These are phyloP conservation scores for Rhodotorula mucilaginosa DNA, from an alignment of 1,284 basidiomycete genomes.

Conservation along the genomic window DNA sequence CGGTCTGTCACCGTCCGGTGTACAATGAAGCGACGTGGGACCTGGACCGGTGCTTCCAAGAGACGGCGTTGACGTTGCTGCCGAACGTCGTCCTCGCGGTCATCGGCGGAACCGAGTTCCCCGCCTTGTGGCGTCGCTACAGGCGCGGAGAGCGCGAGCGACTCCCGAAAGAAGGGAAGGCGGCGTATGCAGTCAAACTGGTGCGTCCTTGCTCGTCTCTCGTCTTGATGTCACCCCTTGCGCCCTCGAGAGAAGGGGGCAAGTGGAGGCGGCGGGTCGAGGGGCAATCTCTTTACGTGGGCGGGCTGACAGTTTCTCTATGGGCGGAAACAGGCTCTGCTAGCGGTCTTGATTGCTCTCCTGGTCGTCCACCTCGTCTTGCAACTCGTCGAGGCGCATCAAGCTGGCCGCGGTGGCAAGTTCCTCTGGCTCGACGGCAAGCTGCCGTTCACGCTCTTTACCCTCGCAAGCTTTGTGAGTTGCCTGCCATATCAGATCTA, in stretches of 20 bases:
- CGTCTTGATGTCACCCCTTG: background rate
- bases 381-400: slow-evolving; percentile 20
- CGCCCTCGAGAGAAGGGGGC: background rate
- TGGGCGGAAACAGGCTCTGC: slow-evolving; percentile 6
- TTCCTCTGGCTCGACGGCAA: slow-evolving; percentile 20
- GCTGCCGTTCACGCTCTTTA: slow-evolving; percentile 31
- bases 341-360: slow-evolving; percentile 2
- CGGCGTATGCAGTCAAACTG: slow-evolving; percentile 27
- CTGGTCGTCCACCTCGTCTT: slow-evolving; percentile 24
- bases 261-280: slow-evolving; percentile 1
- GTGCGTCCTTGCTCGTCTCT: slow-evolving; percentile 11
- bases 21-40: slow-evolving; percentile 70
- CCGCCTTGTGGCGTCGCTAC: slow-evolving; percentile 55
- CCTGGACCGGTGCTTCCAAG: slow-evolving; percentile 78
- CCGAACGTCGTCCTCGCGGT: slow-evolving; percentile 59
- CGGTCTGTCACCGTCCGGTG: slow-evolving; percentile 59
- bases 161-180: slow-evolving; percentile 21
- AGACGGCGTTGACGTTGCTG: slow-evolving; percentile 62
- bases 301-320: background rate
- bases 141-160: slow-evolving; percentile 20
- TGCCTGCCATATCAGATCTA: too few species aligned
- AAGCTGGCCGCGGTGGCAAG: background rate
- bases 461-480: slow-evolving; percentile 21
- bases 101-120: slow-evolving; percentile 57
- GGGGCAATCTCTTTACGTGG: too few species aligned